phyloP scores from a whole-genome alignment of 1,139 yeast genomes.

The Arxiozyma bovina region DNA sequence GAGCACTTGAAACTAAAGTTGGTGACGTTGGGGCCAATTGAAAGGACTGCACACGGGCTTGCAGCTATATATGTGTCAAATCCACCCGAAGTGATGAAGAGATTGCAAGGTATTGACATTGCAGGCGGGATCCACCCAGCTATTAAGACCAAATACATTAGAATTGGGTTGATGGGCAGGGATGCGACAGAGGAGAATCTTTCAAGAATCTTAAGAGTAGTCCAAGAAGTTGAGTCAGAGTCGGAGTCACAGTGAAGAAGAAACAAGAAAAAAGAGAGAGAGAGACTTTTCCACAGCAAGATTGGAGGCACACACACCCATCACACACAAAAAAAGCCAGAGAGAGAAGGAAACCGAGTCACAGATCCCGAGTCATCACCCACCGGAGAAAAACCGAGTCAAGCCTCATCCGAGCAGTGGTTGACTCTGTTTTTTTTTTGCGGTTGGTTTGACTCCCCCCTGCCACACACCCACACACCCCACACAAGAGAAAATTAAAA shows the following conservation, averaged over 20 bases:
- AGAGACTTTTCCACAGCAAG: too few relatives aligned
- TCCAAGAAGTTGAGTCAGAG: background rate
- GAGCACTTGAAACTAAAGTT: conserved; percentile 54
- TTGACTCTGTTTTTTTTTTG: too few relatives aligned
- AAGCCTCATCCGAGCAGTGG: too few relatives aligned
- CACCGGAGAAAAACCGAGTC: too few relatives aligned
- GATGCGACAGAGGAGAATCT: conserved; percentile 34
- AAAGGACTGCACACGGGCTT: conserved; percentile 76
- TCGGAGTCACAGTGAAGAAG: background rate
- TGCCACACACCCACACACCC: too few relatives aligned
- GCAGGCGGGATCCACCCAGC: conserved; percentile 90
- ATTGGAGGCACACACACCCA: too few relatives aligned
- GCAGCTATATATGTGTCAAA: conserved; percentile 80
- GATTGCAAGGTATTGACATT: conserved; percentile 55
- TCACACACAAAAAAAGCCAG: too few relatives aligned
- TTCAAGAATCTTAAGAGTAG: background rate
- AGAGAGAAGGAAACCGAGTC: too few relatives aligned
- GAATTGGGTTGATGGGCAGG: conserved; percentile 95
- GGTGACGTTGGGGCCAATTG: conserved; percentile 46
- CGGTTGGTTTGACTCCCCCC: too few relatives aligned
- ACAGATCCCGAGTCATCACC: too few relatives aligned
- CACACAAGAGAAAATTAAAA: too few relatives aligned
- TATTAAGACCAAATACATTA: conserved; percentile 71
- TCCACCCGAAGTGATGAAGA: conserved; percentile 52
- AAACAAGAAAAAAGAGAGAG: background rate